Base-by-base conservation (phyloP, 2,329 filamentous ascomycete genomes). In the Truncatella angustata region DNA sequence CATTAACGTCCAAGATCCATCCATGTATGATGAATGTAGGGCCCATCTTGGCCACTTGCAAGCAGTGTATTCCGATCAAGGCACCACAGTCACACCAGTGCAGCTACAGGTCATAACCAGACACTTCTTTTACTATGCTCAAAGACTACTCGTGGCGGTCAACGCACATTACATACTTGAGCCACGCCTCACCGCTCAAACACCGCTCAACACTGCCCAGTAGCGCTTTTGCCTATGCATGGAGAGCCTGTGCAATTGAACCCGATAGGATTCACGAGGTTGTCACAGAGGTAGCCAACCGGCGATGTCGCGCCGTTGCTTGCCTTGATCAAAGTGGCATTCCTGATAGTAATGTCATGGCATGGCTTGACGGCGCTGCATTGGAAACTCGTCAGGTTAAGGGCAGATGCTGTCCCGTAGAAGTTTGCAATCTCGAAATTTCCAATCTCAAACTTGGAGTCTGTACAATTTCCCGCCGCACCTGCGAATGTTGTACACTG, bases 401-500 rank as follows among this genome's bases (percentile, higher is more conserved):
- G 16, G 34, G 35, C 36, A 12, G 28, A 24, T 14, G 32, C 52
- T 21, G 55, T 59, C 28, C 60, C 59, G 10, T 42, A 23, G 47
- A 52, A 60, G 53, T 54, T 51, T 30, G 50, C 36, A 30, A 58
- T 24, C n/a, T 44, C 42, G 18, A 62, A 16, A 51, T 62, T 49
- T 39, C 52, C 49, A 21, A 61, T 43, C 40, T 58, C 53, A 40
- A 62, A 61, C 54, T 51, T 20, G 44, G 56, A 60, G 28, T 53
- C 58, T 51, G 60, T 55, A 51, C 58, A 61, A 23, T 54, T 52
- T 40, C 58, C 58, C 4, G 34, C 50, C 1, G 54, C 54, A 24
- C 42, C 51, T 32, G 57, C 56, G 50, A 57, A 61, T 42, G 53
- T 56, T 4, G 58, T 62, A 54, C 58, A 61, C 53, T 62, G 59